Conservation (phyloP, 1,139 yeast genomes). For the Meyerozyma elateridarum region DNA sequence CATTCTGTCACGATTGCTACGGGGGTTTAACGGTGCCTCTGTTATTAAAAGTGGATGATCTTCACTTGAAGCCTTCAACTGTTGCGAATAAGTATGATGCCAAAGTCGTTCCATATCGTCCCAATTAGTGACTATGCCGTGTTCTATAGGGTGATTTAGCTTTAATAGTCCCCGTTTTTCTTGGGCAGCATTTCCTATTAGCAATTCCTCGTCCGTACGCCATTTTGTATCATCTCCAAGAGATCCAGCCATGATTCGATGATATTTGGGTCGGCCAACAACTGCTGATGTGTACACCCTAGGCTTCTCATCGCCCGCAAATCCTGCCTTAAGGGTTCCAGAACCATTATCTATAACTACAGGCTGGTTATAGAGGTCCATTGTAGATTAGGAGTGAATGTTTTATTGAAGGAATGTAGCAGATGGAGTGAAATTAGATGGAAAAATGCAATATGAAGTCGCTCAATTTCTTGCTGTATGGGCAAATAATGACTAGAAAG, state of each 20-base stretch:
- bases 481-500: no score
- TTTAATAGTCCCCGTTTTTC: constrained; percentile 68
- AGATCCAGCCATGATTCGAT: constrained; percentile 81
- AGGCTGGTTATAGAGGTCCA: constrained; percentile 64
- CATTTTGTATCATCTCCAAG: constrained; percentile 19
- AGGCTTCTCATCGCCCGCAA: constrained; percentile 89
- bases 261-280: constrained; percentile 80
- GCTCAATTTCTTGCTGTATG: no score
- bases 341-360: constrained; percentile 94
- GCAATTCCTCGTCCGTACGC: constrained; percentile 33
- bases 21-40: constrained; percentile 85
- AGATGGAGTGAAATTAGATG: no score
- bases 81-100: constrained; percentile 59
- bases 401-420: no score
- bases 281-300: constrained; percentile 47
- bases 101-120: constrained; percentile 77
- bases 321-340: constrained; percentile 82
- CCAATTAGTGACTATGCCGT: constrained; percentile 85
- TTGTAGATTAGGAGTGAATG: no score
- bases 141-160: constrained; percentile 68
- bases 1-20: constrained; percentile 62
- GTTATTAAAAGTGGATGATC: constrained; percentile 68
- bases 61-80: constrained; percentile 48
- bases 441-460: no score
- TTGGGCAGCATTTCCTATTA: constrained; percentile 74